phyloP scores from a whole-genome alignment of 306 rosid genomes.

The Medicago truncatula region MtrunA17r5.0-ANR NC_053045.1:42131501-42132000 shows the following conservation, averaged over 20 bases:
- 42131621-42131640: conserved; percentile 1
- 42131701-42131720: conserved; percentile 10
- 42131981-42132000: conserved; percentile 9
- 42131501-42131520: conserved; percentile 6
- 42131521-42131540: conserved; percentile 22
- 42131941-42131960: conserved; percentile 16
- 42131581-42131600: conserved; percentile 24
- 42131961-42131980: conserved; percentile 28
- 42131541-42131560: too few relatives aligned
- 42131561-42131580: conserved; percentile 18
- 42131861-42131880: conserved; percentile 89
- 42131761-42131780: conserved; percentile 6
- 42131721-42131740: conserved; percentile 16
- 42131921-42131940: conserved; percentile 59
- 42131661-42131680: conserved; percentile 14
- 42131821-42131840: conserved; percentile 56
- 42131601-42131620: background rate
- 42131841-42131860: conserved; percentile 98
- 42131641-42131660: background rate
- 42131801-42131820: conserved; percentile 28
- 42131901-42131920: conserved; percentile 98
- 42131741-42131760: conserved; percentile 13
- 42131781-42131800: background rate
- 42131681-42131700: conserved; percentile 13
- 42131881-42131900: conserved; percentile 98